These are phyloP conservation scores for Bruguiera gymnorhiza DNA, from an alignment of 345 rosid species.

Conservation along the genomic window DNA sequence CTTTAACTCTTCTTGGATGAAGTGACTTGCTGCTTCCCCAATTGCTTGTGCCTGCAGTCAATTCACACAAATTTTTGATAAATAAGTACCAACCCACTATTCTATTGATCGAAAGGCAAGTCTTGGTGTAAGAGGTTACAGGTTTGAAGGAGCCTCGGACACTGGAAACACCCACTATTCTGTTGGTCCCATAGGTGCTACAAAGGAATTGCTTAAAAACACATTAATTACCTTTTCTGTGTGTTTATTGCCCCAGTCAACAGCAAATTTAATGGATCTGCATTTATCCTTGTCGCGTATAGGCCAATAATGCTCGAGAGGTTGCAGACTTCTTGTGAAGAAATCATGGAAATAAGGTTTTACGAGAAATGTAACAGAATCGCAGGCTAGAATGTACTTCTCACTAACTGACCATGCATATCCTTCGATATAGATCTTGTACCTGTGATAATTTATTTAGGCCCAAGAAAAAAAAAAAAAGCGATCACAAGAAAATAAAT, in stretches of 20 bases:
- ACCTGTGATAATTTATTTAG: neutral
- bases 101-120: no score
- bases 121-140: no score
- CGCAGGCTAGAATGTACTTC: slow-evolving; percentile 24
- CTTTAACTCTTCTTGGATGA: slow-evolving; percentile 36
- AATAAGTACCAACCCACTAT: no score
- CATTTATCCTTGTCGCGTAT: slow-evolving; percentile 10
- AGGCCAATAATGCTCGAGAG: slow-evolving; percentile 22
- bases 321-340: slow-evolving; percentile 18
- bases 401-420: slow-evolving; percentile 27
- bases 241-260: slow-evolving; percentile 20
- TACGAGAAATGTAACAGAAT: slow-evolving; percentile 15
- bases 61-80: no score
- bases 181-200: no score
- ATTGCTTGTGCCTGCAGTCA: slow-evolving; percentile 41
- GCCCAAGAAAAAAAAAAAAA: neutral
- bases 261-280: slow-evolving; percentile 20
- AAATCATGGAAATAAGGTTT: slow-evolving; percentile 19
- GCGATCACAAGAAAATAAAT: neutral
- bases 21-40: slow-evolving; percentile 48
- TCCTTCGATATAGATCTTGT: slow-evolving; percentile 25
- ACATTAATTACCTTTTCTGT: slow-evolving; percentile 1
- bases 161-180: no score
- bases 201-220: neutral
- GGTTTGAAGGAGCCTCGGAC: no score